Evolutionary conservation across 441 rosid species (phyloP).

Genomic region (Adansonia gregorii): DNA sequence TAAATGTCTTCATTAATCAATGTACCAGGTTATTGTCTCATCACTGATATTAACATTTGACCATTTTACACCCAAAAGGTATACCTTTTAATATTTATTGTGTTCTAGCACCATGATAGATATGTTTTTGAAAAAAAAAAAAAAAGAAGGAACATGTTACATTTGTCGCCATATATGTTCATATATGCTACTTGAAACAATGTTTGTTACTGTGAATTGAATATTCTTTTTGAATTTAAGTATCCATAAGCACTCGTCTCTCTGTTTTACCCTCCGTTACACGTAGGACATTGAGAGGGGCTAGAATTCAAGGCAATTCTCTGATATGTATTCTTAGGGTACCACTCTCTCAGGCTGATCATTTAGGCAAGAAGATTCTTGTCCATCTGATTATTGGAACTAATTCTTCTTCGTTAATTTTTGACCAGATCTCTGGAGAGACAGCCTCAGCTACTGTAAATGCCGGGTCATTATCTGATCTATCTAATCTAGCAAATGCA

Average conservation of each 20-base stretch:
- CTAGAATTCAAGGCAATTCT: neutral
- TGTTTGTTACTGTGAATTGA: neutral
- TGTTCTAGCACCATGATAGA: neutral
- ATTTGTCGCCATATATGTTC: neutral
- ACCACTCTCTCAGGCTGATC: neutral
- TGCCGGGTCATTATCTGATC: slow-evolving; percentile 79
- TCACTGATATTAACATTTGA: neutral
- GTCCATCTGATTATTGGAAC: neutral
- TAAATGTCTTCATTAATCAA: neutral
- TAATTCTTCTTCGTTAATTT: neutral
- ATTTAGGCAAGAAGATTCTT: neutral
- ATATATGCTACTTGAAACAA: neutral
- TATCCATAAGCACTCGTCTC: neutral
- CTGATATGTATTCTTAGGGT: neutral
- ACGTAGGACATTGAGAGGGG: neutral
- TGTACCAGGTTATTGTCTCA: neutral
- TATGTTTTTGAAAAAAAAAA: neutral
- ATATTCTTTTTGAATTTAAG: neutral
- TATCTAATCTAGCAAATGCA: slow-evolving; percentile 70
- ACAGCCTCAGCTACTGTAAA: slow-evolving; percentile 85
- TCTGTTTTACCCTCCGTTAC: neutral
- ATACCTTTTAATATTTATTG: too few species aligned
- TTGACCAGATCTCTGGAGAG: slow-evolving; percentile 84
- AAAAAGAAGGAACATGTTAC: neutral
- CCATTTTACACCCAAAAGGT: neutral